Base-by-base conservation (phyloP, 1,284 basidiomycete genomes). In the Ganoderma sinense region DNA sequence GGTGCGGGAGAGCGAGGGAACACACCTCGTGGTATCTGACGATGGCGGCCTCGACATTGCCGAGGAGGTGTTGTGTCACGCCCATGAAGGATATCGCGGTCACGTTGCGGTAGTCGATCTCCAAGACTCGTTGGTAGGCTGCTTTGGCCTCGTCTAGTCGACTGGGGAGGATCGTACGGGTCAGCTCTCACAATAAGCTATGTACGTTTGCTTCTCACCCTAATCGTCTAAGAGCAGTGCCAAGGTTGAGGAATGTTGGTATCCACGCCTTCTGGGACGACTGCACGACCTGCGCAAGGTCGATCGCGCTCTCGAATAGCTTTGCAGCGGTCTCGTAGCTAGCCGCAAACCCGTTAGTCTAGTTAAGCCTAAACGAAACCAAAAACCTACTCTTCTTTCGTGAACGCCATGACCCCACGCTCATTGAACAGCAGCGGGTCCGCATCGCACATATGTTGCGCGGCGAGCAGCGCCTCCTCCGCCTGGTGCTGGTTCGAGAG, bases 361-460 rank as follows among this genome's bases (percentile, higher is more conserved):
- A 62, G 58, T 36, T 66, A 56, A 26, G 43, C 33, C 31, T 29
- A 20, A 40, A 18, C 18, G 36, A 26, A 61, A 40, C 18, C 62
- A 64, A 58, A 51, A 0, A 87, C 93, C 79, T 77, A 96, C 94
- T 94, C 85, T 80, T 90, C 91, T 65, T 91, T 91, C 76, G 95
- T 94, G 81, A 94, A 98, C 4, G 93, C 92, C 83, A 98, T 94
- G 0, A 99, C 96, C 2, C 97, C 98, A 6, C 94, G 85, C 82
- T 99, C 98, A 78, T 99, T 99, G 64, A 93, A 85, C 41, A 98
- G 84, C 65, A 99, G 83, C 29, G 98, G 96, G 79, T 99, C 98
- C 3, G 89, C 88, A 66, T 92, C 87, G 78, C 96, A 96, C 81
- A 97, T 91, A 1, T 86, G 82, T 71, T 91, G 85, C 1, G 97